Percentiles rank a stretch among this genome's conserved stretches.
phyloP scores from a whole-genome alignment of 2,329 filamentous ascomycete genomes.

The Penicillium frequentans region DNA sequence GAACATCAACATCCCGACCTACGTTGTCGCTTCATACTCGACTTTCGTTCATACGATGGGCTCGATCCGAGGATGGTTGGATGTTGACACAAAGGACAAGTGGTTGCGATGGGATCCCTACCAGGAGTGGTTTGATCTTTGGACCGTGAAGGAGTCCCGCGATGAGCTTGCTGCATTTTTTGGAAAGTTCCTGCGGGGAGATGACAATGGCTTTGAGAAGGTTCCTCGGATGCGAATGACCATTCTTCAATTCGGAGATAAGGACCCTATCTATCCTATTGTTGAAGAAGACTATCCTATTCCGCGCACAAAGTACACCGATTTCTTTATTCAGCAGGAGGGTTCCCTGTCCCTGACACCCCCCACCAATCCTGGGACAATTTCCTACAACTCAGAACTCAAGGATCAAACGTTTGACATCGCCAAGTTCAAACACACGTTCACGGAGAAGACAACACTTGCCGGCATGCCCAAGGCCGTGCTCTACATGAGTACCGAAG shows the following conservation, averaged over 20 bases:
- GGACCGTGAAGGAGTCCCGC: not conserved
- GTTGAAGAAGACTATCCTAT: not conserved
- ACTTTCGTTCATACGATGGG: not conserved
- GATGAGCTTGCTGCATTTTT: slow-evolving; percentile 7
- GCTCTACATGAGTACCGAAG: slow-evolving; percentile 2
- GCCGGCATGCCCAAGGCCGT: slow-evolving; percentile 2
- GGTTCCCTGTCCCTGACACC: not conserved
- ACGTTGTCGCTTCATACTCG: not conserved
- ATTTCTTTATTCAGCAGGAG: not conserved
- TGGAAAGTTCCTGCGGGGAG: slow-evolving; percentile 1
- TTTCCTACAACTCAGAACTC: not conserved
- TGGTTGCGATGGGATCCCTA: slow-evolving; percentile 1
- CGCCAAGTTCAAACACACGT: not conserved
- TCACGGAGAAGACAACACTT: not conserved
- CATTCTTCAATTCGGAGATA: not conserved
- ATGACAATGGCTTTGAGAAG: slow-evolving; percentile 5
- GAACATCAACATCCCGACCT: not conserved
- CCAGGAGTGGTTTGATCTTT: slow-evolving; percentile 8
- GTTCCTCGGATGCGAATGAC: not conserved
- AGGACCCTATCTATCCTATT: not conserved
- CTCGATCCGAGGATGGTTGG: not conserved
- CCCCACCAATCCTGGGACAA: not conserved
- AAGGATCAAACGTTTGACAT: not conserved
- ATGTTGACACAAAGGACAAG: not conserved
- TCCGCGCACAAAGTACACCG: not conserved